Conservation (phyloP, 768 basidiomycete genomes). For the Phanerochaete sordida region DNA sequence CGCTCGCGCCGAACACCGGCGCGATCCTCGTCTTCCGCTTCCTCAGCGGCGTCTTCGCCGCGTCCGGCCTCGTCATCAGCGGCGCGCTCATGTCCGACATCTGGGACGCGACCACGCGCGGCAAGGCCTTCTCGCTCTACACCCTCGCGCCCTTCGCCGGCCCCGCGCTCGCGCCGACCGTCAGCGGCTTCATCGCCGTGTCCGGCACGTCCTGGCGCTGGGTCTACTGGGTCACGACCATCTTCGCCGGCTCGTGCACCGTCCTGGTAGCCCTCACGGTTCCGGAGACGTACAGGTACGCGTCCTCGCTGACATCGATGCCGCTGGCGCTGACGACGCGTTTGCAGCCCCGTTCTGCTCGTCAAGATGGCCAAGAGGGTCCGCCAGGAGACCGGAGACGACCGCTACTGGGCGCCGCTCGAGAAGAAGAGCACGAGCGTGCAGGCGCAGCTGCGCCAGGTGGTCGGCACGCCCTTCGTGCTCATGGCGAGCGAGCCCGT, state of each 20-base stretch:
- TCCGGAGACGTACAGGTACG: conserved; percentile 65
- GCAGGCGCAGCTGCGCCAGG: conserved; percentile 41
- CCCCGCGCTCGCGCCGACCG: conserved; percentile 37
- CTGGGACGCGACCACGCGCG: conserved; percentile 59
- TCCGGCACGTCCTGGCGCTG: conserved; percentile 54
- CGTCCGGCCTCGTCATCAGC: conserved; percentile 66
- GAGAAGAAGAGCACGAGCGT: conserved; percentile 41
- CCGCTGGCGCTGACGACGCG: not conserved
- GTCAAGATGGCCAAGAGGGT: conserved; percentile 45
- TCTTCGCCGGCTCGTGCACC: conserved; percentile 52
- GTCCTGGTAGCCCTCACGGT: conserved; percentile 50
- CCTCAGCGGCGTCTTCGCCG: conserved; percentile 63
- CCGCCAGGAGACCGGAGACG: conserved; percentile 50
- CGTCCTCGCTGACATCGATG: not conserved
- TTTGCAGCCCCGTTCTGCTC: conserved; percentile 49
- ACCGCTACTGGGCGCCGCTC: conserved; percentile 49
- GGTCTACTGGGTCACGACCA: conserved; percentile 62
- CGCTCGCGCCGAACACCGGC: conserved; percentile 55
- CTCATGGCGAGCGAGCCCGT: conserved; percentile 65
- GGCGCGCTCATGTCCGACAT: conserved; percentile 39
- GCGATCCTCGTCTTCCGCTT: conserved; percentile 69
- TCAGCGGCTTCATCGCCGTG: conserved; percentile 35
- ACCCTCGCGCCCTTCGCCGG: conserved; percentile 52
- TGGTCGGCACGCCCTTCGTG: conserved; percentile 57
- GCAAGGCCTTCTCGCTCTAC: conserved; percentile 62